Evolutionary conservation across 495 filamentous ascomycete genomes (phyloP).

Genomic region (Cercophora newfieldiana): DNA sequence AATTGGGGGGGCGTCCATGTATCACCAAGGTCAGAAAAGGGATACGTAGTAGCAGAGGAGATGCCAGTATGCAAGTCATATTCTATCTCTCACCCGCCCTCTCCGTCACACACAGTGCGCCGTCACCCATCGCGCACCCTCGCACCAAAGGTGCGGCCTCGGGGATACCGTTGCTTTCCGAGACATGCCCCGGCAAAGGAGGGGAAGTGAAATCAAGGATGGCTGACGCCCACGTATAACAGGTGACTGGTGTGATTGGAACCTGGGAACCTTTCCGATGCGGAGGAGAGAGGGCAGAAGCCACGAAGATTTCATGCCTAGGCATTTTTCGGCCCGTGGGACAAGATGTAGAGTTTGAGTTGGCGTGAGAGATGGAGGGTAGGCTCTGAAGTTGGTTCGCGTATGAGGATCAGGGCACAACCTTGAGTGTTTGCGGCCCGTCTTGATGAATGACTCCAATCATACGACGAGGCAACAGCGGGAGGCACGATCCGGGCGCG

Average conservation of each 20-base stretch:
- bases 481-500: background rate
- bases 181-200: background rate
- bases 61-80: background rate
- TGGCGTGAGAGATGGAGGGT: too few species aligned
- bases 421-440: too few species aligned
- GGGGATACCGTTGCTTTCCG: background rate
- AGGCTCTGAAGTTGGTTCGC: too few species aligned
- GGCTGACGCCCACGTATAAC: background rate
- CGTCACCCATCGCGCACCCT: background rate
- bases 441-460: background rate
- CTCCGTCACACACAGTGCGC: background rate
- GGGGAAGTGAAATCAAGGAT: background rate
- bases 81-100: background rate
- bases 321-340: too few species aligned
- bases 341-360: background rate
- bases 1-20: background rate
- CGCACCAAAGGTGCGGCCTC: background rate
- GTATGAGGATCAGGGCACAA: too few species aligned
- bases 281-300: too few species aligned
- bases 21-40: background rate
- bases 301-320: too few species aligned
- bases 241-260: too few species aligned
- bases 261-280: too few species aligned
- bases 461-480: background rate
- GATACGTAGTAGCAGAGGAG: too few species aligned